Conservation (phyloP, 139 green algal genomes). For the Tetradesmus lagerheimii region DNA sequence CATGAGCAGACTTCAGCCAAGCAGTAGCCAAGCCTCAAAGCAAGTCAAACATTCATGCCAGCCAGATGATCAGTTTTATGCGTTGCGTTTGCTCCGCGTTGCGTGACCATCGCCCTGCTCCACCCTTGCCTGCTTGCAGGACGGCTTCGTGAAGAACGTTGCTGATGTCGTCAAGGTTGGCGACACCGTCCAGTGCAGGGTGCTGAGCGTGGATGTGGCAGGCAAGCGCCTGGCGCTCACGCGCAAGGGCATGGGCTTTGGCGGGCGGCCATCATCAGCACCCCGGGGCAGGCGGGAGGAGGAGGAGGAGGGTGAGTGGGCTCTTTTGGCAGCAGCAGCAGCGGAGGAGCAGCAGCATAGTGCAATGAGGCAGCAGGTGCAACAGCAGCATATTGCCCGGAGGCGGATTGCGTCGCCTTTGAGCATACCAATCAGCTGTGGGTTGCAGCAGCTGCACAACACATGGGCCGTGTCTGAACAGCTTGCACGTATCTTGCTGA, state of each 20-base stretch:
- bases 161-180: conserved; percentile 60
- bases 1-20: not conserved
- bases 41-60: not conserved
- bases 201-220: conserved; percentile 69
- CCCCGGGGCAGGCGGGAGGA: not conserved
- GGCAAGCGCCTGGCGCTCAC: conserved; percentile 64
- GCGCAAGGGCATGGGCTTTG: conserved; percentile 55
- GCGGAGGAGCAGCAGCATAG: not conserved
- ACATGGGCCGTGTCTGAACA: too few species aligned
- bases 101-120: too few species aligned
- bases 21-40: too few species aligned
- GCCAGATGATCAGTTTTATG: not conserved
- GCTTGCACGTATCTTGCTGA: too few species aligned
- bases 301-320: conserved; percentile 31
- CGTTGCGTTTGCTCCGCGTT: not conserved
- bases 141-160: conserved; percentile 72
- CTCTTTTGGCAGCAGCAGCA: not conserved
- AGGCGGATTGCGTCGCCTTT: too few species aligned
- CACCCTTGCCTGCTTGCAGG: conserved; percentile 52
- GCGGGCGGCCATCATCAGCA: not conserved
- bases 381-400: too few species aligned
- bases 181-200: conserved; percentile 58
- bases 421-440: too few species aligned
- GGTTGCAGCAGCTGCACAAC: too few species aligned
- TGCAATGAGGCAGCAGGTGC: too few species aligned